A percentile compares a stretch with the other conserved stretches of the same genome.
Conservation (phyloP, 2,329 filamentous ascomycete species). For the Botrytis squamosa region DNA sequence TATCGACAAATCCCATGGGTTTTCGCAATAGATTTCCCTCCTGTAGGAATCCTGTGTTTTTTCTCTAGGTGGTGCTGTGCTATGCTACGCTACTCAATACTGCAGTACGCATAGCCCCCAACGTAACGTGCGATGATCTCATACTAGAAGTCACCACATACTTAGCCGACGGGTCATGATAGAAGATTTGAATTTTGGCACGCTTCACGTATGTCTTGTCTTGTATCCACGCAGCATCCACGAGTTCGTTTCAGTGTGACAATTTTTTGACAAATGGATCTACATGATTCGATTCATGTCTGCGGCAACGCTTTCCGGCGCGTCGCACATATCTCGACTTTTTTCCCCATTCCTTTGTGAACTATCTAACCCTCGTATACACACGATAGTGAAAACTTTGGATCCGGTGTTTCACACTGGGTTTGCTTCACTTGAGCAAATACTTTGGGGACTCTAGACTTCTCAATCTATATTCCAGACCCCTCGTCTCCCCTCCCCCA, state of each 20-base stretch:
- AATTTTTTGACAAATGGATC: background rate
- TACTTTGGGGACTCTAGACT: background rate
- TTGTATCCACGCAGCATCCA: background rate
- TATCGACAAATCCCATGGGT: background rate
- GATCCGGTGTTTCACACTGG: too few species aligned
- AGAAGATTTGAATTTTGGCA: too few species aligned
- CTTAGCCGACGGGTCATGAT: background rate
- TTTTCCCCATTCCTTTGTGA: background rate
- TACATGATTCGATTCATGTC: background rate
- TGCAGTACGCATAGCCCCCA: background rate
- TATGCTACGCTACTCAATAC: background rate
- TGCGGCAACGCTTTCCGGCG: background rate
- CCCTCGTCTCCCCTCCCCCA: background rate
- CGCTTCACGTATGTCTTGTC: background rate
- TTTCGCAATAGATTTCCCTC: background rate
- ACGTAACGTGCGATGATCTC: background rate
- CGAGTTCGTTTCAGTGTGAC: background rate
- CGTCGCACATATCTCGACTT: background rate
- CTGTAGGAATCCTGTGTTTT: too few species aligned
- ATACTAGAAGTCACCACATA: background rate
- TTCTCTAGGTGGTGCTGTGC: background rate
- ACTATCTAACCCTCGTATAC: background rate
- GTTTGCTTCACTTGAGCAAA: background rate
- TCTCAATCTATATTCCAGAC: background rate
- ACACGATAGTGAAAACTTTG: background rate